These are phyloP conservation scores for Climacium dendroides DNA, from an alignment of 225 moss, liverwort and hornwort species.

Conservation along the genomic window DNA sequence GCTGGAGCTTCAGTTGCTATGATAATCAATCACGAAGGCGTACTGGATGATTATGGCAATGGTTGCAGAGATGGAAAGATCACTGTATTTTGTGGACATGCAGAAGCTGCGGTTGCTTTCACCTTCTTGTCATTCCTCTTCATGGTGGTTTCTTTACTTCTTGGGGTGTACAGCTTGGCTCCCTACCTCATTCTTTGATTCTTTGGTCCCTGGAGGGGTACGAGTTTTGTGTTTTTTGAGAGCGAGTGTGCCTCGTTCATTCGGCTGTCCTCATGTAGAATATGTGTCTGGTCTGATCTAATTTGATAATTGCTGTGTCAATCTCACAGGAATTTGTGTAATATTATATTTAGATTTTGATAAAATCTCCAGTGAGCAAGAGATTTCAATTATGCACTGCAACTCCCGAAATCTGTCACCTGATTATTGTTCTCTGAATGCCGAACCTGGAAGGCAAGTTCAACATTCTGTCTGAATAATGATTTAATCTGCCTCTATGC, in stretches of 20 bases:
- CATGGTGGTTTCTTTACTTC: conserved; percentile 18
- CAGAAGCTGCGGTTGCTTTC: conserved; percentile 34
- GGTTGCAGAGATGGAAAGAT: conserved; percentile 41
- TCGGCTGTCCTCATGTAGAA: neutral
- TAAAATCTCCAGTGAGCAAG: neutral
- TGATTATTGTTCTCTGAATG: neutral
- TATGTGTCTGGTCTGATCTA: neutral
- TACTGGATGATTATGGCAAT: conserved; percentile 29
- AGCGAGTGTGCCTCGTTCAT: too few relatives aligned
- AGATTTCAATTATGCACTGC: neutral
- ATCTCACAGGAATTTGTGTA: neutral
- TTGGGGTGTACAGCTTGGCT: conserved; percentile 33
- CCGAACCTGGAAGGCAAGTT: neutral
- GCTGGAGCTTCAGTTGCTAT: conserved; percentile 34
- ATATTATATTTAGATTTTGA: neutral
- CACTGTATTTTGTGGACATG: conserved; percentile 25
- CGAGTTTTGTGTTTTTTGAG: neutral
- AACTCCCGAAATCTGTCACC: neutral
- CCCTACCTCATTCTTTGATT: conserved; percentile 38
- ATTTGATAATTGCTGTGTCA: neutral
- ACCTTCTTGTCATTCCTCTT: conserved; percentile 34
- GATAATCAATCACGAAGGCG: conserved; percentile 25
- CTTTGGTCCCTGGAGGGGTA: neutral
- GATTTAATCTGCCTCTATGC: neutral
- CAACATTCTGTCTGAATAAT: neutral